phyloP scores from a whole-genome alignment of 495 filamentous ascomycete genomes.

The Aspergillus conjunctus region DNA sequence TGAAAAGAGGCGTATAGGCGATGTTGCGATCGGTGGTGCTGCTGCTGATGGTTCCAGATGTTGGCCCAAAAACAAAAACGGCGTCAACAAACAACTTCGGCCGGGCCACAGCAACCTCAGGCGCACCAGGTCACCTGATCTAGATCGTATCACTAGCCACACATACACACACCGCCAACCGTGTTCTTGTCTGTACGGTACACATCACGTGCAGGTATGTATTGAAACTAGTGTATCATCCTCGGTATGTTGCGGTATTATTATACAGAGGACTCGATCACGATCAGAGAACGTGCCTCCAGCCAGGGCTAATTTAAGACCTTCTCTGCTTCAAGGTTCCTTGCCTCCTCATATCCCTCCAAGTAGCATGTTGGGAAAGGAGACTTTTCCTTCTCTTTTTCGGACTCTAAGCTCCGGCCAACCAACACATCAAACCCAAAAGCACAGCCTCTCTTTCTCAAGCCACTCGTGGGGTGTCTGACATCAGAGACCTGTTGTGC shows the following conservation, averaged over 20 bases:
- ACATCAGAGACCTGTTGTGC: constrained; percentile 15
- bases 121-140: constrained; percentile 12
- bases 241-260: no score
- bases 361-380: no score
- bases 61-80: not conserved
- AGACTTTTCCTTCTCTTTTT: not conserved
- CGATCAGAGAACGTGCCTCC: no score
- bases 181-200: not conserved
- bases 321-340: no score
- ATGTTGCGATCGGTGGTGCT: not conserved
- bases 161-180: not conserved
- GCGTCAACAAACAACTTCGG: constrained; percentile 23
- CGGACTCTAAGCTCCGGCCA: not conserved
- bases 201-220: not conserved
- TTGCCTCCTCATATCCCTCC: no score
- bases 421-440: not conserved
- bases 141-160: constrained; percentile 2
- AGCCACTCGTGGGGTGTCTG: constrained; percentile 4
- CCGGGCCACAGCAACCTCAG: constrained; percentile 19
- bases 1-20: not conserved
- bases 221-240: not conserved
- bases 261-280: no score
- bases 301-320: no score
- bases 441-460: constrained; percentile 14
- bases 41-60: not conserved